Evolutionary conservation across 495 filamentous ascomycete species (phyloP).

Genomic region (Cairneyella variabilis): DNA sequence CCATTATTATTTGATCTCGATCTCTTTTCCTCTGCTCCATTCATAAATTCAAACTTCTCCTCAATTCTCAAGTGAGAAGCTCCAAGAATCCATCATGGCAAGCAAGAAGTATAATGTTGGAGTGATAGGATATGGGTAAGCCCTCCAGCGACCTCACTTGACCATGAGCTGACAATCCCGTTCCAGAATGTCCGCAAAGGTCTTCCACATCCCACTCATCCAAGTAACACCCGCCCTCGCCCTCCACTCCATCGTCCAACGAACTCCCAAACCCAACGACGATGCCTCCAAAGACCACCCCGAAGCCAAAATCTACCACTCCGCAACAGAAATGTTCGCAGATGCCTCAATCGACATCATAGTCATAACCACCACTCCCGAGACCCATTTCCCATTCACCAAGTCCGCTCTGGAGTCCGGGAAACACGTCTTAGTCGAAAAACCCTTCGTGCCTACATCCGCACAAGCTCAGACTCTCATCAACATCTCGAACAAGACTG

Average conservation of each 20-base stretch:
- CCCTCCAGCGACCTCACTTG: not conserved
- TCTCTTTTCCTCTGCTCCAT: too few species aligned
- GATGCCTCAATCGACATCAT: slow-evolving; percentile 67
- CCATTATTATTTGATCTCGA: too few species aligned
- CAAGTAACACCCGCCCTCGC: slow-evolving; percentile 56
- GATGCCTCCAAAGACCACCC: slow-evolving; percentile 66
- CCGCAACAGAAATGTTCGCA: slow-evolving; percentile 57
- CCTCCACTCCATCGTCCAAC: slow-evolving; percentile 77
- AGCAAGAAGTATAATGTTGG: slow-evolving; percentile 45
- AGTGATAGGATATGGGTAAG: slow-evolving; percentile 51
- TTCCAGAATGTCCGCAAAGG: slow-evolving; percentile 75
- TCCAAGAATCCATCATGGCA: slow-evolving; percentile 27
- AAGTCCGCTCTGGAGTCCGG: slow-evolving; percentile 65
- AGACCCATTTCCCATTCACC: slow-evolving; percentile 65
- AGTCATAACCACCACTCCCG: slow-evolving; percentile 70
- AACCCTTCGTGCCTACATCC: slow-evolving; percentile 76
- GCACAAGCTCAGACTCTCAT: slow-evolving; percentile 70
- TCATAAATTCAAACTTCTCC: too few species aligned
- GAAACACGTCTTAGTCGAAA: slow-evolving; percentile 87
- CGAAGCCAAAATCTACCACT: slow-evolving; percentile 57
- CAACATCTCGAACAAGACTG: slow-evolving; percentile 55
- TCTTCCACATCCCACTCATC: slow-evolving; percentile 90
- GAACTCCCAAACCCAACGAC: slow-evolving; percentile 60
- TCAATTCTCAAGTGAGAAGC: too few species aligned
- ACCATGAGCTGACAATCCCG: slow-evolving; percentile 18